phyloP scores from a whole-genome alignment of 805 yeast species.

The Monosporozyma aquatica region DNA sequence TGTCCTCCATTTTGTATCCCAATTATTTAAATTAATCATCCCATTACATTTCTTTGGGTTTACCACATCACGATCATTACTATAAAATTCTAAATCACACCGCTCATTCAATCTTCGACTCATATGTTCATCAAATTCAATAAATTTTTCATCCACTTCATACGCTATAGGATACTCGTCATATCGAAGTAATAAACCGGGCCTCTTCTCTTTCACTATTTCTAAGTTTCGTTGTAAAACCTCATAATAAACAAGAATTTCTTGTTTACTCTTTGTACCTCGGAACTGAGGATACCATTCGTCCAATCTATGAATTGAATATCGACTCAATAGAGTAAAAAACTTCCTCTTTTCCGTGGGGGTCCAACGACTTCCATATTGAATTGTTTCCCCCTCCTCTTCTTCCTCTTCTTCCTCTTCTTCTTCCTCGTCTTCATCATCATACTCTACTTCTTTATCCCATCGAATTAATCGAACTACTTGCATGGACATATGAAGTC shows the following conservation, averaged over 20 bases:
- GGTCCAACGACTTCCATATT: conserved; percentile 24
- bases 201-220: conserved; percentile 9
- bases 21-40: conserved; percentile 15
- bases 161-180: conserved; percentile 28
- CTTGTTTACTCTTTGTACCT: conserved; percentile 21
- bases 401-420: background rate
- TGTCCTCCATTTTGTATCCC: conserved; percentile 24
- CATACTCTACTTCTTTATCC: too few species aligned
- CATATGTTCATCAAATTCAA: conserved; percentile 22
- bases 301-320: conserved; percentile 27
- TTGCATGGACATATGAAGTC: background rate
- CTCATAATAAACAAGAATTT: conserved; percentile 21
- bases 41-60: too few species aligned
- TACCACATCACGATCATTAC: background rate
- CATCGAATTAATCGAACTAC: too few species aligned
- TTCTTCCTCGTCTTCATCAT: background rate
- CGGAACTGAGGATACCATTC: conserved; percentile 18
- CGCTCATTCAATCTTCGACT: conserved; percentile 8
- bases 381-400: conserved; percentile 6
- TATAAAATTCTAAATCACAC: background rate
- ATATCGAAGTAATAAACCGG: conserved; percentile 15
- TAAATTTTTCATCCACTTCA: conserved; percentile 24
- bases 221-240: conserved; percentile 16
- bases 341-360: conserved; percentile 24
- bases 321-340: conserved; percentile 23